Base-by-base conservation (phyloP, 148 eudicot genomes). In the Heliosperma pusillum region DNA sequence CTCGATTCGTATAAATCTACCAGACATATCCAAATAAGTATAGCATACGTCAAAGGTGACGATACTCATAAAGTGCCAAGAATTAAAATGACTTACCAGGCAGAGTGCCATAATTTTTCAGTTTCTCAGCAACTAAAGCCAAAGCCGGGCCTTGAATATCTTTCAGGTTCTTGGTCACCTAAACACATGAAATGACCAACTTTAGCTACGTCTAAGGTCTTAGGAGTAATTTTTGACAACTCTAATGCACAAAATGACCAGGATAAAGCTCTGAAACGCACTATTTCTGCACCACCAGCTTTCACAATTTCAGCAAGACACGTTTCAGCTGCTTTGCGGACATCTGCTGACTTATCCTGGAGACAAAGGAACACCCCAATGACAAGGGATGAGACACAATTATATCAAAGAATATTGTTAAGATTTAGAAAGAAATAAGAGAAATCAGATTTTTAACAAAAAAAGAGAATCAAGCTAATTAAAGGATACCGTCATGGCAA, bases 341-440 rank as follows among this genome's bases (percentile, higher is more conserved):
- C 99, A 86, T 96, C 99, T 66, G 99, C 97, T 63, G 99, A 96
- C 86, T 96, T 96, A 79, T 96, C 99, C 99, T 96, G 79, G 13
- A 58, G 27, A 26, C 4, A 10, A 17, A 17, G 27, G 5, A 22
- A 9, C 19, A 52, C 45, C 17, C 17, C 4, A 50, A 30, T 36
- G 27, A 11, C 10, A 56, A 66, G 22, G 27, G 7, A 42, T 61
- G 8, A 6, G 11, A 47, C 56, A 61, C 42, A 36, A 0, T 22
- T 66, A 9, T 3, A 25, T 25, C 21, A 20, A 58, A 62, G 19
- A 72, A 8, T 36, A 5, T 10, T 36, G 8, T 36, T 36, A 36
- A 10, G 42, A 7, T 6, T 36, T 36, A 36, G 15, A 19, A 59
- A 45, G 0, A 57, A 11, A 13, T 19, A 59, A 50, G 55, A 16